Evolutionary conservation across 2,329 filamentous ascomycete genomes (phyloP), one percentile per base, ranked within the genome.

Genomic region (Pseudodiploospora longispora): DNA sequence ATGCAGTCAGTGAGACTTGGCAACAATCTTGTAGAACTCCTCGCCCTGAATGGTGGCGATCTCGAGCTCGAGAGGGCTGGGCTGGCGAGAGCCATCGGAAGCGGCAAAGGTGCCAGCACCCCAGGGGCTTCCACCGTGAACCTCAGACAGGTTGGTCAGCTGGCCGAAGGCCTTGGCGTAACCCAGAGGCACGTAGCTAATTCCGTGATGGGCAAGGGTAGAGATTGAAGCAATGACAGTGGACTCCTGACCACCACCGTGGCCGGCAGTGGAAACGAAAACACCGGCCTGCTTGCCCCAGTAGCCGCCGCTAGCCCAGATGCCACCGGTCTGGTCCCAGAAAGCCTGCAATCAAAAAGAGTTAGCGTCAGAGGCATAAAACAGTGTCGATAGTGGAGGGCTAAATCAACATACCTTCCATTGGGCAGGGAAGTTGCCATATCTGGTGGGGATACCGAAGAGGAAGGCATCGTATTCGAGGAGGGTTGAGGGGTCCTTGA

Each of bases 391-490:
- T 27, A 27, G 30, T 10, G 40, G 2, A 28, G 34, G 27, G 29
- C 9, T 27, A 36, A 4, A n/a, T 6, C n/a, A 9, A 38, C 56
- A 42, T 52, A 67, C 68, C 76, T 93, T 96, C 86, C 86, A 96
- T 72, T 98, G 93, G 12, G 84, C 87, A 40, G 91, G 90, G 77
- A 95, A 95, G 80, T 94, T 97, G 58, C 93, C 93, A 72, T 87
- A 98, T 55, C 93, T 81, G 41, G 93, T 98, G 48, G 93, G 93
- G 65, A 97, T 93, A 54, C 93, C 93, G 58, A 97, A 78, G 52
- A 98, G 82, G 73, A 96, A 83, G 54, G 74, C 93, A 60, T 97
- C 90, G 71, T 94, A 97, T 42, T 72, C 52, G 60, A 82, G 78
- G 36, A 96, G 82, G 30, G 65, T 71, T 9, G 60, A 42, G 5